Percentiles rank a stretch among this genome's conserved stretches.
Evolutionary conservation across 2,329 filamentous ascomycete genomes (phyloP).

Genomic region (Talaromyces sp.): DNA sequence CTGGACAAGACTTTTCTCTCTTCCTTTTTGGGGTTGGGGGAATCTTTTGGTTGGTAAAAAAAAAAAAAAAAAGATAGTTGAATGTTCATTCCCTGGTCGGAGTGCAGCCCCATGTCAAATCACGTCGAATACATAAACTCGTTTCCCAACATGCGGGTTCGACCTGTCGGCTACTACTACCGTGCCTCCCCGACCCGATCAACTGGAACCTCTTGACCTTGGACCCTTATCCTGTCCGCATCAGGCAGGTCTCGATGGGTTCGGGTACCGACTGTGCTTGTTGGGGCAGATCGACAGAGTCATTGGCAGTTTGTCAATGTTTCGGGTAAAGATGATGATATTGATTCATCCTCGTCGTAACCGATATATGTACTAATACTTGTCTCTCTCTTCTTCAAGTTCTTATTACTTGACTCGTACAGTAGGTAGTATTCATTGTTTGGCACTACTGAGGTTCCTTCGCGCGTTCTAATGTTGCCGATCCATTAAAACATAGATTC

Average conservation of each 20-base stretch:
- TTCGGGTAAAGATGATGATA: neutral
- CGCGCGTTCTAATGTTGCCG: too few relatives aligned
- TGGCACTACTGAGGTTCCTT: too few relatives aligned
- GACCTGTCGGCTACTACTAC: constrained; percentile 16
- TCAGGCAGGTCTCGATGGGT: constrained; percentile 5
- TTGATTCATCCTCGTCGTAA: neutral
- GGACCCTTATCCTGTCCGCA: constrained; percentile 11
- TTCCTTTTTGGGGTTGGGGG: too few relatives aligned
- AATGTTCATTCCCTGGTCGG: neutral
- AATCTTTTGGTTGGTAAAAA: too few relatives aligned
- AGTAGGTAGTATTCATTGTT: too few relatives aligned
- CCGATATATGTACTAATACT: neutral
- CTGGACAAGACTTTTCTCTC: too few relatives aligned
- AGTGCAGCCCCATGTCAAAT: neutral
- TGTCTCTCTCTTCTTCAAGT: constrained; percentile 4
- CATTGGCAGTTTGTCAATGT: neutral
- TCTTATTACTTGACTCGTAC: too few relatives aligned
- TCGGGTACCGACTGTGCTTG: constrained; percentile 15
- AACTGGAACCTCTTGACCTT: constrained; percentile 11
- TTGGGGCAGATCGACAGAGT: neutral
- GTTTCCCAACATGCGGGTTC: neutral
- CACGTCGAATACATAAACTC: neutral
- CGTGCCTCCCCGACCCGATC: constrained; percentile 8
- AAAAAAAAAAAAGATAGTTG: too few relatives aligned
- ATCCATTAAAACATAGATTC: too few relatives aligned